Evolutionary conservation across 2,329 filamentous ascomycete genomes (phyloP), one percentile per base, ranked within the genome.

Genomic region (Thielaviopsis punctulata): DNA sequence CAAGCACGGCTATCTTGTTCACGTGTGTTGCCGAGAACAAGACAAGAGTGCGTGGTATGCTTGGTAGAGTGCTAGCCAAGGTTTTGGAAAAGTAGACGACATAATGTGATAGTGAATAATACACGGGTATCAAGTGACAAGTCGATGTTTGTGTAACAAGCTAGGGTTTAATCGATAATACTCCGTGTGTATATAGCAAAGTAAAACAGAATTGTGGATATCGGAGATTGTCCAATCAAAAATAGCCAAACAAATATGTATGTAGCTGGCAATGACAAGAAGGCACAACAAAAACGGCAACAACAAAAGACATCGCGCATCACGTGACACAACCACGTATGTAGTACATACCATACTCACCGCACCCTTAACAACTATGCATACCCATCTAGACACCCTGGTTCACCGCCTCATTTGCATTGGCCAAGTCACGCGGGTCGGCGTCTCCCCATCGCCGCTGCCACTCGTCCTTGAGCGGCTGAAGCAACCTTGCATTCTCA

Each of bases 1-100:
- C 73, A 45, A 84, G 82, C 60, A 75, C 78, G 9, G 83, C 82
- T 4, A 71, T 86, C 9, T 74, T 88, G n/a, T 75, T 87, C 55
- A 80, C 82, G 0, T 78, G 75, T 59, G 73, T 79, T 22, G 66
- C 71, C 41, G 82, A 86, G 65, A 77, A 79, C 47, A 76, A 73
- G 30, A 64, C 62, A 25, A 69, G 79, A 58, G 80, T 88, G 23
- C 71, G 83, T 53, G 84, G 84, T 4, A 74, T 87, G 45, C 66
- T 87, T 55, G 84, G 84, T 7, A 73, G 68, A 19, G 61, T 88
- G 23, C 59, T 84, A 54, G 66, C 64, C 13, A 68, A 66, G 56
- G 72, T 80, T 7, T 62, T 80, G 55, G 62, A 65, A 46, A 59
- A 59, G 51, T 68, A 60, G 58, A 49, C 36, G 15, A 41, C 10